These are phyloP conservation scores for Amylocarpus encephaloides DNA, from an alignment of 2,329 filamentous ascomycete genomes.

Conservation along the genomic window DNA sequence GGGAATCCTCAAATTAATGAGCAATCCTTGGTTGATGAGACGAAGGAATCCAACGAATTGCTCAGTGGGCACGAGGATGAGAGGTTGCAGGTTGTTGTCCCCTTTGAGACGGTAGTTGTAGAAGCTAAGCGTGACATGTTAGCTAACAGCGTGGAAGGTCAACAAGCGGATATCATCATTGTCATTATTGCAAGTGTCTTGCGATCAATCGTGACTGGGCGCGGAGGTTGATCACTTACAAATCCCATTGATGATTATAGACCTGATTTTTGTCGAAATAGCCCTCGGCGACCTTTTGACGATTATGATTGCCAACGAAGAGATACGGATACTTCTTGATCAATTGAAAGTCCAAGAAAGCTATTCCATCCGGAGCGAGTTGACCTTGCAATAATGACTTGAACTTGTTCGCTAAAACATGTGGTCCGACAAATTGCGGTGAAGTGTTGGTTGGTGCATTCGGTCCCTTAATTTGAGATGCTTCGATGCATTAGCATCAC, in stretches of 20 bases:
- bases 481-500: no score
- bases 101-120: constrained; percentile 53
- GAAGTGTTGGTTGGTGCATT: no score
- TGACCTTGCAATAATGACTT: constrained; percentile 20
- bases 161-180: no score
- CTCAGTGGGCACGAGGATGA: constrained; percentile 59
- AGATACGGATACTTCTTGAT: constrained; percentile 52
- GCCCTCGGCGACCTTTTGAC: constrained; percentile 34
- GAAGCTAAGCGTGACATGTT: constrained; percentile 43
- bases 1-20: constrained; percentile 52
- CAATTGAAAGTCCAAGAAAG: constrained; percentile 46
- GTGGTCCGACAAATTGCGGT: background rate
- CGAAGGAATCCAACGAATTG: constrained; percentile 62
- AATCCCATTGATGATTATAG: constrained; percentile 60
- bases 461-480: no score
- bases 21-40: constrained; percentile 55
- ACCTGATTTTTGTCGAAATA: constrained; percentile 55
- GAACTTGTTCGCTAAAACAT: background rate
- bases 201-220: no score
- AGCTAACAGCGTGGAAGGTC: background rate
- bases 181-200: no score
- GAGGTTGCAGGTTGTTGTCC: constrained; percentile 42
- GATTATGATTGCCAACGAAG: constrained; percentile 51
- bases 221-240: constrained; percentile 49
- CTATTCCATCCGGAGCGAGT: constrained; percentile 23